These are phyloP conservation scores for Cutaneotrichosporon sp. DNA, from an alignment of 1,284 basidiomycete genomes.

Conservation along the genomic window DNA sequence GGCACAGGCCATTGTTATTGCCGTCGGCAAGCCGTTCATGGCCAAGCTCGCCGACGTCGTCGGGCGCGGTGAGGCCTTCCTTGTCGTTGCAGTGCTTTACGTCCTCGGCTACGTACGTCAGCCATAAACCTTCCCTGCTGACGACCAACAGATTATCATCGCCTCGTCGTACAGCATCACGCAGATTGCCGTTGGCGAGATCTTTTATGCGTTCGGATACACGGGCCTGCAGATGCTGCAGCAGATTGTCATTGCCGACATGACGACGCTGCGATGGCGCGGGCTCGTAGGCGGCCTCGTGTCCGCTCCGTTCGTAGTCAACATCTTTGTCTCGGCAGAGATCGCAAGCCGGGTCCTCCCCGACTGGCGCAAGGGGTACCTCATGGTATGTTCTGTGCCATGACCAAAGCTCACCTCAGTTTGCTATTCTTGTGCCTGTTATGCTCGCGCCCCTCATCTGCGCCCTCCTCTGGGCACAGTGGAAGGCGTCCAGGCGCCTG, in stretches of 20 bases:
- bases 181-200: slow-evolving; percentile 45
- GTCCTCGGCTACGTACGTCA: slow-evolving; percentile 54
- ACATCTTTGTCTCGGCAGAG: slow-evolving; percentile 58
- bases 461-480: slow-evolving; percentile 44
- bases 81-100: slow-evolving; percentile 54
- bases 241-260: slow-evolving; percentile 70
- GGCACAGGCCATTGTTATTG: slow-evolving; percentile 53
- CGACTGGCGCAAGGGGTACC: slow-evolving; percentile 61
- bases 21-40: slow-evolving; percentile 71
- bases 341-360: slow-evolving; percentile 59
- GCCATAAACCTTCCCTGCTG: slow-evolving; percentile 21
- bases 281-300: slow-evolving; percentile 65
- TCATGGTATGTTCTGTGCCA: slow-evolving; percentile 51
- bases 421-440: slow-evolving; percentile 33
- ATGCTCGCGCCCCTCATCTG: slow-evolving; percentile 42
- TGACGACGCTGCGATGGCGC: slow-evolving; percentile 70
- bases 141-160: slow-evolving; percentile 61
- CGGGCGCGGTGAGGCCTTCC: slow-evolving; percentile 55
- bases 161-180: slow-evolving; percentile 59
- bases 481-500: slow-evolving; percentile 25
- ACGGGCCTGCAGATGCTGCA: slow-evolving; percentile 65
- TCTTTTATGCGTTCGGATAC: slow-evolving; percentile 41
- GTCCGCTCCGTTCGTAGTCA: slow-evolving; percentile 64
- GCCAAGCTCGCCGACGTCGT: slow-evolving; percentile 70
- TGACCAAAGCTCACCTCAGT: slow-evolving; percentile 19